Evolutionary conservation across 345 rosid genomes (phyloP).

Genomic region (Eucalyptus pauciflora): DNA sequence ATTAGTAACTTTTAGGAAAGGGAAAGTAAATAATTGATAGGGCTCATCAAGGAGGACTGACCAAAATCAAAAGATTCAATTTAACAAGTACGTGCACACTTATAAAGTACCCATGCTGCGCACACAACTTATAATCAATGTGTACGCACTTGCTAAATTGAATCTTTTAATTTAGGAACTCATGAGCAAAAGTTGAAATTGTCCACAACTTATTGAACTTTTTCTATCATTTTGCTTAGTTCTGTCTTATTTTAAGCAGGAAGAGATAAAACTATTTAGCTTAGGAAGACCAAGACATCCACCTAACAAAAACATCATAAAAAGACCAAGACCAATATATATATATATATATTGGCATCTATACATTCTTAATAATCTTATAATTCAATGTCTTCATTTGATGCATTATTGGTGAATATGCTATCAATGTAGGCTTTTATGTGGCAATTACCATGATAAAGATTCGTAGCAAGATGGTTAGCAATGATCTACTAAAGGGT

Average conservation of each 20-base stretch:
- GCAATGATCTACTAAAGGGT: no score
- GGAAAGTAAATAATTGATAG: no score
- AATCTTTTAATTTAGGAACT: neutral
- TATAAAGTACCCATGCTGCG: neutral
- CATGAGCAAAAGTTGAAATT: neutral
- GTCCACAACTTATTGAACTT: neutral
- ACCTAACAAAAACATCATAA: neutral
- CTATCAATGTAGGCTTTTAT: no score
- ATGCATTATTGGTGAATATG: no score
- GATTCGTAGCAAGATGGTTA: no score
- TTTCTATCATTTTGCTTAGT: neutral
- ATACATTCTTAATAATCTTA: no score
- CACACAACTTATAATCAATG: neutral
- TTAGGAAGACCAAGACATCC: neutral
- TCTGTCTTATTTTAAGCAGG: neutral
- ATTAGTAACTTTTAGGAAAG: neutral
- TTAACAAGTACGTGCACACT: no score
- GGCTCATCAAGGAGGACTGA: neutral
- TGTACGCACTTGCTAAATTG: no score
- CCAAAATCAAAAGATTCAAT: no score
- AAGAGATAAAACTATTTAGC: neutral
- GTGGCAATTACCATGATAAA: no score
- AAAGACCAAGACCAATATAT: neutral
- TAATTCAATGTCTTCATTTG: no score
- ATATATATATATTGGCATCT: no score